Conservation (phyloP, 2,329 filamentous ascomycete genomes). For the Harringtonia aguacate region DNA sequence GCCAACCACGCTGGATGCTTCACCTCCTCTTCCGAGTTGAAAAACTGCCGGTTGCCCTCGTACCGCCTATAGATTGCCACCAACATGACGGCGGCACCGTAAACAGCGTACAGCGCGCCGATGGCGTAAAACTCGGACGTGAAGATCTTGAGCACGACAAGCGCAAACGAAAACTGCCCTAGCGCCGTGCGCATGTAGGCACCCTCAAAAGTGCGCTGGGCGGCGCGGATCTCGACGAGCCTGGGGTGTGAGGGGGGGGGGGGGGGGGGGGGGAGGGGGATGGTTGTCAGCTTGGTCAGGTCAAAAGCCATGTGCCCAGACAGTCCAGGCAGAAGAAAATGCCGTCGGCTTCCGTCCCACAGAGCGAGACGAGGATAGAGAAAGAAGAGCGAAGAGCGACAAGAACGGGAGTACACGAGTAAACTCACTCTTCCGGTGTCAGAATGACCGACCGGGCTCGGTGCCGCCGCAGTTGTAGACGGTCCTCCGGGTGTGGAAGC, state of each 20-base stretch:
- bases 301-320: too few relatives aligned
- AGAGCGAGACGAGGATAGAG: conserved; percentile 2
- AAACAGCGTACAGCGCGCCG: conserved; percentile 89
- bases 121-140: conserved; percentile 94
- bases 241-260: conserved; percentile 21
- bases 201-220: conserved; percentile 93
- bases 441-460: conserved; percentile 75
- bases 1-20: conserved; percentile 16
- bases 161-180: conserved; percentile 87
- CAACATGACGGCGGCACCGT: conserved; percentile 73
- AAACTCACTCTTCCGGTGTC: conserved; percentile 59
- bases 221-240: conserved; percentile 87
- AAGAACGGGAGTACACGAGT: not conserved
- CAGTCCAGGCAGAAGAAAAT: not conserved
- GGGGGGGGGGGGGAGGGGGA: too few relatives aligned
- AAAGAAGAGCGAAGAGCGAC: not conserved
- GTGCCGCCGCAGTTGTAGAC: conserved; percentile 70
- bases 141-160: conserved; percentile 94
- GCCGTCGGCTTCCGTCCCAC: too few relatives aligned
- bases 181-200: conserved; percentile 93
- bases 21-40: conserved; percentile 41
- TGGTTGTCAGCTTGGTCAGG: too few relatives aligned
- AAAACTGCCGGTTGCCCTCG: conserved; percentile 92
- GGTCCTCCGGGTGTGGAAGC: conserved; percentile 49
- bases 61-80: conserved; percentile 79